A percentile compares a stretch with the other conserved stretches of the same genome.
Evolutionary conservation across 305 asterid genomes (phyloP).

Genomic region (Petunia hybrid): DNA sequence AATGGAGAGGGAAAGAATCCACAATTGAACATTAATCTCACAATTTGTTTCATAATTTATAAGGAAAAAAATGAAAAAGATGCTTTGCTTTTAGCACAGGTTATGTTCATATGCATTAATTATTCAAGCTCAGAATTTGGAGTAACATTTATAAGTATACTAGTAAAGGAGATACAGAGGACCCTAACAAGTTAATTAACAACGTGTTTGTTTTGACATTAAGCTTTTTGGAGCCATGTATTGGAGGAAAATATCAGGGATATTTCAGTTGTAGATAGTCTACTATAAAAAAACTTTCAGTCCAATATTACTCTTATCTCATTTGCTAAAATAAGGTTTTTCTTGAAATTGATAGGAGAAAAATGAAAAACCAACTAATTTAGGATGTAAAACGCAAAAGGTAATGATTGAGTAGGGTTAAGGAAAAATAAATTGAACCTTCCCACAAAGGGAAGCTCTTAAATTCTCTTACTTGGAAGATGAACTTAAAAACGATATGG

Average conservation of each 20-base stretch:
- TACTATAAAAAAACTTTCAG: neutral
- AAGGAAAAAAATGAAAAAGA: neutral
- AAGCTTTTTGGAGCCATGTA: neutral
- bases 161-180: neutral
- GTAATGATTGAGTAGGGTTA: no score
- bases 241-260: neutral
- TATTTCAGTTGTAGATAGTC: neutral
- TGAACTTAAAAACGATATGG: no score
- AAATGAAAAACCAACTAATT: no score
- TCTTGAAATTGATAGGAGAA: no score
- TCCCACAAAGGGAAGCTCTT: no score
- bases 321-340: no score
- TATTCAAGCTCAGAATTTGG: neutral
- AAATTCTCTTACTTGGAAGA: no score
- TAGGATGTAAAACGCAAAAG: no score
- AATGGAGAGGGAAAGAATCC: conserved; percentile 2
- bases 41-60: conserved; percentile 19
- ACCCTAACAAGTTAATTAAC: conserved; percentile 1
- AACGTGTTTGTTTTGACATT: neutral
- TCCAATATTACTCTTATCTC: neutral
- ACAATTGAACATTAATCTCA: neutral
- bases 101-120: neutral
- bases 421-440: no score
- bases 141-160: neutral
- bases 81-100: neutral